A percentile compares a stretch with the other conserved stretches of the same genome.
Conservation (phyloP, 106 monocot species). For the Dendrobium nobile region DNA sequence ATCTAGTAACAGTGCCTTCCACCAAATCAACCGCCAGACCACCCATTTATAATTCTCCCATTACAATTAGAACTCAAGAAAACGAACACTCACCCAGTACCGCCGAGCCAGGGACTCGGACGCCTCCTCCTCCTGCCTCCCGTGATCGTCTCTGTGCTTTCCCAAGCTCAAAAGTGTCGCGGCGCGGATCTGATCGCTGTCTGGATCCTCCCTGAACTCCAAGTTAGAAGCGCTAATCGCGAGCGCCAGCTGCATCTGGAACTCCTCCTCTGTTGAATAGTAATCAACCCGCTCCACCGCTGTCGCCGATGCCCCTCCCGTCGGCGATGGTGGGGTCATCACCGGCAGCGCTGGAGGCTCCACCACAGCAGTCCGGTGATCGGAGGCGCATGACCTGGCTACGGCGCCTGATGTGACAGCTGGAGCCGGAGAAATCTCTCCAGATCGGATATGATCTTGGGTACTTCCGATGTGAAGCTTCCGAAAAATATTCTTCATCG, state of each 20-base stretch:
- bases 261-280: conserved; percentile 86
- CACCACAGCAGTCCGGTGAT: background rate
- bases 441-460: conserved; percentile 1
- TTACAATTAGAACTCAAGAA: background rate
- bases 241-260: conserved; percentile 90
- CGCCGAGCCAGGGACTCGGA: conserved; percentile 20
- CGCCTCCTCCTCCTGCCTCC: conserved; percentile 22
- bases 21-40: background rate
- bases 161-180: conserved; percentile 19
- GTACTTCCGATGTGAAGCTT: conserved; percentile 8
- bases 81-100: conserved; percentile 22
- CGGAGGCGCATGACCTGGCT: background rate
- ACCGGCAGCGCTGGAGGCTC: background rate
- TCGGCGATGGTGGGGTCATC: background rate
- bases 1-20: background rate
- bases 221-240: conserved; percentile 88
- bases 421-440: background rate
- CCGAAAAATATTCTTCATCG: conserved; percentile 11
- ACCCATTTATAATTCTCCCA: background rate
- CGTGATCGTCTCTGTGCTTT: background rate
- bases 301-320: conserved; percentile 3
- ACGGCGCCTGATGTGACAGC: background rate
- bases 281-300: conserved; percentile 42
- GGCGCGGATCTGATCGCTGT: conserved; percentile 79
- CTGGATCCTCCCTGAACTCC: conserved; percentile 54